Evolutionary conservation across 2,329 filamentous ascomycete species (phyloP).

Genomic region (Mariannaea elegans): DNA sequence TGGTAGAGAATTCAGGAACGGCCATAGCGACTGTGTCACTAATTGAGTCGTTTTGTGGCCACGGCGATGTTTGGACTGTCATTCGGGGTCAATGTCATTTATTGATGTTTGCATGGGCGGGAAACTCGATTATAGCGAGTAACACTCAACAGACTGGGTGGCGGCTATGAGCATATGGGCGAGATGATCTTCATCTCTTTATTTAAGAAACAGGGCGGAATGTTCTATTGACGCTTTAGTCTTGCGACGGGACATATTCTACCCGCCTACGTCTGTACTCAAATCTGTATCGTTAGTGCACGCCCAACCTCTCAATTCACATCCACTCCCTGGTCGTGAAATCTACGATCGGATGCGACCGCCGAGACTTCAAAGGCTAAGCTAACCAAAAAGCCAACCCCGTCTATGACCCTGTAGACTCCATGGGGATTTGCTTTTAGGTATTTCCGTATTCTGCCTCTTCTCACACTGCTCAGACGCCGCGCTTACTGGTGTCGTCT

Average conservation of each 20-base stretch:
- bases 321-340: neutral
- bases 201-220: too few species aligned
- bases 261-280: neutral
- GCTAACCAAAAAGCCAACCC: too few species aligned
- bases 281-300: neutral
- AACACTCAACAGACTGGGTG: too few species aligned
- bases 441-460: neutral
- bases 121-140: too few species aligned
- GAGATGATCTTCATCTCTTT: too few species aligned
- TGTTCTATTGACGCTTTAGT: too few species aligned
- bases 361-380: too few species aligned
- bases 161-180: too few species aligned
- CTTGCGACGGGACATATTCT: too few species aligned
- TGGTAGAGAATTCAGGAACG: neutral
- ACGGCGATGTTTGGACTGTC: neutral
- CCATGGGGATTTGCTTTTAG: neutral
- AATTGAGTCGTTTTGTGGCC: neutral
- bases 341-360: slow-evolving; percentile 11
- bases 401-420: too few species aligned
- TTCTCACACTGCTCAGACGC: slow-evolving; percentile 27
- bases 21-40: neutral
- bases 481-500: slow-evolving; percentile 25
- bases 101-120: too few species aligned
- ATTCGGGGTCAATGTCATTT: too few species aligned
- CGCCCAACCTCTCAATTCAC: slow-evolving; percentile 2